Conservation (phyloP, 2,329 filamentous ascomycete species). For the Apiospora rasikravindrae region DNA sequence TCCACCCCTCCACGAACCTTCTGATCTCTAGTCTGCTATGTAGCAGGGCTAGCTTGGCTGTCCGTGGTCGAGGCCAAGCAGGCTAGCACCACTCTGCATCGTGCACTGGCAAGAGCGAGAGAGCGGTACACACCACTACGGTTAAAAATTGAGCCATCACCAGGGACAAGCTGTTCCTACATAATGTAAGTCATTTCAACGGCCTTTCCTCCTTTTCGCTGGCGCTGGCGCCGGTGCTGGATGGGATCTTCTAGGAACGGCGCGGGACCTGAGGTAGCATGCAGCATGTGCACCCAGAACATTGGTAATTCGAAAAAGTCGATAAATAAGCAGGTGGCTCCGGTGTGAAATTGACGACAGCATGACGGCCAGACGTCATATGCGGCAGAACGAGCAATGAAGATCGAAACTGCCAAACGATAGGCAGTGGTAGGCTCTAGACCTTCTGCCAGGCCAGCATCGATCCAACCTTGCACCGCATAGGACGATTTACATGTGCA, state of each 20-base stretch:
- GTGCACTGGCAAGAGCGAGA: background rate
- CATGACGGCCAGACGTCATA: constrained; percentile 1
- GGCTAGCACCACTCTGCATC: background rate
- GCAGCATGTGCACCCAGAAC: background rate
- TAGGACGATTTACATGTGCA: constrained; percentile 3
- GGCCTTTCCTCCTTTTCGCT: background rate
- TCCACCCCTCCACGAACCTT: constrained; percentile 17
- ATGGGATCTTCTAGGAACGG: background rate
- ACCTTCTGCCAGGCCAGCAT: background rate
- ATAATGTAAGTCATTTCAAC: background rate
- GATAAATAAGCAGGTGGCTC: background rate
- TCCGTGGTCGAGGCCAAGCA: constrained; percentile 2
- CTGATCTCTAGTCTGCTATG: constrained; percentile 5
- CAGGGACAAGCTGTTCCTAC: background rate
- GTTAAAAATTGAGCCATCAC: background rate
- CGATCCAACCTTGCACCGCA: background rate
- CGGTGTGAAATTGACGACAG: constrained; percentile 6
- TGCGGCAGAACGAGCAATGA: background rate
- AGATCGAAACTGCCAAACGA: background rate
- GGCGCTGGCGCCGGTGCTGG: background rate
- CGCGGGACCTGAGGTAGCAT: background rate
- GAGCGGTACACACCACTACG: background rate
- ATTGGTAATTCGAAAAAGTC: background rate
- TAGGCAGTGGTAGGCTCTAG: constrained; percentile 1
- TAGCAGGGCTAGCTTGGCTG: background rate